Conservation (phyloP, 2,329 filamentous ascomycete genomes). For the Diaporthe nobilis region DNA sequence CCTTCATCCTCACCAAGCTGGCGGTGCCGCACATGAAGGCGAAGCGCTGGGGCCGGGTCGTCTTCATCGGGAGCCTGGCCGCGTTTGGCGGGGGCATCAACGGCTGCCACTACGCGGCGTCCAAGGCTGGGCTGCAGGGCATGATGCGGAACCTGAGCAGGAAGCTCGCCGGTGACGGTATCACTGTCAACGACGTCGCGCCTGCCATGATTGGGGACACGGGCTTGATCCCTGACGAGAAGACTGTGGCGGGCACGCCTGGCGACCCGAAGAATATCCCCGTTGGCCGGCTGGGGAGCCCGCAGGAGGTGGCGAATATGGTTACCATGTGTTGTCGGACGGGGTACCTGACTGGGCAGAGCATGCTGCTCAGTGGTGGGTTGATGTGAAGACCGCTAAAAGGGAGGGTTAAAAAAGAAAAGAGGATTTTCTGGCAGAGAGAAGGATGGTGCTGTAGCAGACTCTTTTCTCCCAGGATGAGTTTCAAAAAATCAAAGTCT, state of each 20-base stretch:
- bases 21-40: conserved; percentile 72
- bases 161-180: conserved; percentile 71
- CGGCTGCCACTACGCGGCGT: conserved; percentile 72
- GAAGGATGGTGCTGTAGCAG: background rate
- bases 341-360: conserved; percentile 73
- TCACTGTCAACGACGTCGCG: conserved; percentile 78
- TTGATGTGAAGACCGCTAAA: conserved; percentile 56
- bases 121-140: conserved; percentile 72
- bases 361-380: conserved; percentile 66
- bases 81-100: conserved; percentile 75
- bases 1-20: conserved; percentile 73
- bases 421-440: background rate
- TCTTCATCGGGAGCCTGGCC: conserved; percentile 75
- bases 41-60: conserved; percentile 73
- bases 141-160: conserved; percentile 76
- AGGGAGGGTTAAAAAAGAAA: background rate
- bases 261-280: conserved; percentile 73
- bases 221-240: conserved; percentile 72
- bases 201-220: conserved; percentile 78
- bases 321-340: conserved; percentile 73
- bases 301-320: conserved; percentile 72
- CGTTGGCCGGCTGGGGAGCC: conserved; percentile 69
- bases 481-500: background rate
- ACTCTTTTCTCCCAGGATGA: background rate
- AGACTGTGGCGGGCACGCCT: conserved; percentile 64